Evolutionary conservation across 495 filamentous ascomycete species (phyloP).

Genomic region (Pyronema omphalodes): DNA sequence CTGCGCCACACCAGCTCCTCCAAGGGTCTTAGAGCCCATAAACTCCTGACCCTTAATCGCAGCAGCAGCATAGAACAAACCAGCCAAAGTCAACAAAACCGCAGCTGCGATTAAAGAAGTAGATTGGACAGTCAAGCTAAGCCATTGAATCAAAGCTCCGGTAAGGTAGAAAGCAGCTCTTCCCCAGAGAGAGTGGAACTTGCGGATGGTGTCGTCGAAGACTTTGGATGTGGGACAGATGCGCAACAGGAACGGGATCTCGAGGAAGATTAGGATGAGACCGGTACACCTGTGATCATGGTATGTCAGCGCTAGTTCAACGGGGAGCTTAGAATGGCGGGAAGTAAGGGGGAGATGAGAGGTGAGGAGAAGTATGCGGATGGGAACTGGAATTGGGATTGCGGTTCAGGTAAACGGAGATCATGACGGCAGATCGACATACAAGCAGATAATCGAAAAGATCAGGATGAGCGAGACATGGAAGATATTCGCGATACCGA

Average conservation of each 20-base stretch:
- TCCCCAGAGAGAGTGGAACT: slow-evolving; percentile 89
- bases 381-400: neutral
- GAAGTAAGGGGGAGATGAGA: neutral
- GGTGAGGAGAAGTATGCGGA: neutral
- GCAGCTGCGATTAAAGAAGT: slow-evolving; percentile 75
- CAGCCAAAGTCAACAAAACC: slow-evolving; percentile 58
- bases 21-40: slow-evolving; percentile 88
- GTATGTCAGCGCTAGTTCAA: too few relatives aligned
- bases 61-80: slow-evolving; percentile 64
- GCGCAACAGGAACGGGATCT: slow-evolving; percentile 86
- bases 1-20: slow-evolving; percentile 84
- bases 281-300: slow-evolving; percentile 44
- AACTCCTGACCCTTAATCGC: slow-evolving; percentile 85
- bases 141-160: slow-evolving; percentile 70
- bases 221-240: slow-evolving; percentile 86
- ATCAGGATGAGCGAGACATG: slow-evolving; percentile 46
- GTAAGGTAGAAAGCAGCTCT: slow-evolving; percentile 73
- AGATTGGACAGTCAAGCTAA: slow-evolving; percentile 41
- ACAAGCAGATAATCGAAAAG: slow-evolving; percentile 77
- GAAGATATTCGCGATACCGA: slow-evolving; percentile 79
- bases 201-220: slow-evolving; percentile 82
- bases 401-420: neutral
- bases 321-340: slow-evolving; percentile 8
- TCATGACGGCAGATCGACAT: slow-evolving; percentile 24
- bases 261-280: slow-evolving; percentile 86